Evolutionary conservation across 1,284 basidiomycete genomes (phyloP).

Genomic region (Ceratobasidium sp.): DNA sequence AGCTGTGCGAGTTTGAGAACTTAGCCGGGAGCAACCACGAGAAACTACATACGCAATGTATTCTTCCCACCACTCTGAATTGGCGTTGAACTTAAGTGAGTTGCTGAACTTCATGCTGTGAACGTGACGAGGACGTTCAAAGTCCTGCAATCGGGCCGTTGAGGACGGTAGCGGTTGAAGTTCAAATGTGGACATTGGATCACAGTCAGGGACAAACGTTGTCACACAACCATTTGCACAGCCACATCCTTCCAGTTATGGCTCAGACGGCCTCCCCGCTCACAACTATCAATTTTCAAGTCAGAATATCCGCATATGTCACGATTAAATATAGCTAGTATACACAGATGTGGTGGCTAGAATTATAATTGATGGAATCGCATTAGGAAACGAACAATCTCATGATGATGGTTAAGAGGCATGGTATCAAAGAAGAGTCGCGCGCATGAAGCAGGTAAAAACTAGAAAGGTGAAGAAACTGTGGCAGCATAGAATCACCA

Average conservation of each 20-base stretch:
- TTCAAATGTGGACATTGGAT: conserved; percentile 36
- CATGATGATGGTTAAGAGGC: not conserved
- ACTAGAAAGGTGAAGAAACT: not conserved
- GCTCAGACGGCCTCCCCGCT: not conserved
- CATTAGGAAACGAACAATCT: conserved; percentile 31
- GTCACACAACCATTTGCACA: conserved; percentile 20
- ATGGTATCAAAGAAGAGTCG: conserved; percentile 19
- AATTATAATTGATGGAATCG: conserved; percentile 36
- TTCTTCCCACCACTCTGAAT: conserved; percentile 94
- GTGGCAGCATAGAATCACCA: conserved; percentile 30
- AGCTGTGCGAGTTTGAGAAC: conserved; percentile 57
- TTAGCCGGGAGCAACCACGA: not conserved
- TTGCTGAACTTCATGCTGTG: conserved; percentile 59
- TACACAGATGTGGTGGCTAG: conserved; percentile 35
- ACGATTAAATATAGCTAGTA: conserved; percentile 34
- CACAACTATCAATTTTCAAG: not conserved
- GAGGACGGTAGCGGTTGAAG: conserved; percentile 27
- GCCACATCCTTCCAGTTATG: conserved; percentile 10
- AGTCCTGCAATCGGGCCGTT: not conserved
- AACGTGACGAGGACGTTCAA: conserved; percentile 7
- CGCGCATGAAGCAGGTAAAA: conserved; percentile 26
- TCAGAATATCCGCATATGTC: conserved; percentile 16
- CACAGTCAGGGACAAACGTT: conserved; percentile 25
- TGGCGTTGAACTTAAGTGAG: conserved; percentile 92
- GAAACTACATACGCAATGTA: conserved; percentile 79